phyloP scores from a whole-genome alignment of 139 green algal genomes.

The Closterium sp. region DNA sequence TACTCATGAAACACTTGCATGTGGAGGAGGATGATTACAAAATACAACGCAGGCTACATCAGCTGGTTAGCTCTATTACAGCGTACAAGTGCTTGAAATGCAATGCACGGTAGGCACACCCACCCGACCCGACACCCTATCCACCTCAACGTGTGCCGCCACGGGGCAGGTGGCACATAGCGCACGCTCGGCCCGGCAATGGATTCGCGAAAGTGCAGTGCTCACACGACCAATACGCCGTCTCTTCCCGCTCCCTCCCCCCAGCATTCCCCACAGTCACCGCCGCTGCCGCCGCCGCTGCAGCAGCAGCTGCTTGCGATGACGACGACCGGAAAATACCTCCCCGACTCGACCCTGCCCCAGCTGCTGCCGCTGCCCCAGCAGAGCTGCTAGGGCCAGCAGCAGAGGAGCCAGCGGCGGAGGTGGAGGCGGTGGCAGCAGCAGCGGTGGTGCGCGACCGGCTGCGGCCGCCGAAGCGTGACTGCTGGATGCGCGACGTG shows the following conservation, averaged over 20 bases:
- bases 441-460: background rate
- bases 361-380: background rate
- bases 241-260: background rate
- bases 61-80: background rate
- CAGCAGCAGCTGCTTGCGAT: background rate
- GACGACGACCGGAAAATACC: slow-evolving; percentile 1
- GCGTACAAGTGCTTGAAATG: background rate
- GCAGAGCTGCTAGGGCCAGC: background rate
- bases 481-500: background rate
- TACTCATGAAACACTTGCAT: no score
- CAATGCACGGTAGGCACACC: background rate
- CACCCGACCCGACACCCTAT: no score
- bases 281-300: background rate
- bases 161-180: background rate
- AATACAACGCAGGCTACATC: background rate
- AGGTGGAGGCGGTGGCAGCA: background rate
- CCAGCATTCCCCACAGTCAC: background rate
- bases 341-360: background rate
- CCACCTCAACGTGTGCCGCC: background rate
- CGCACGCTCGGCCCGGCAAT: background rate
- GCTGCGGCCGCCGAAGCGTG: background rate
- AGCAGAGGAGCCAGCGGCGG: background rate
- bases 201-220: slow-evolving; percentile 35
- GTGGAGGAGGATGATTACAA: no score
- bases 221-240: slow-evolving; percentile 23